These are phyloP conservation scores for Phytophthora melonis DNA, from an alignment of 352 stramenopile genomes.

Conservation along the genomic window DNA sequence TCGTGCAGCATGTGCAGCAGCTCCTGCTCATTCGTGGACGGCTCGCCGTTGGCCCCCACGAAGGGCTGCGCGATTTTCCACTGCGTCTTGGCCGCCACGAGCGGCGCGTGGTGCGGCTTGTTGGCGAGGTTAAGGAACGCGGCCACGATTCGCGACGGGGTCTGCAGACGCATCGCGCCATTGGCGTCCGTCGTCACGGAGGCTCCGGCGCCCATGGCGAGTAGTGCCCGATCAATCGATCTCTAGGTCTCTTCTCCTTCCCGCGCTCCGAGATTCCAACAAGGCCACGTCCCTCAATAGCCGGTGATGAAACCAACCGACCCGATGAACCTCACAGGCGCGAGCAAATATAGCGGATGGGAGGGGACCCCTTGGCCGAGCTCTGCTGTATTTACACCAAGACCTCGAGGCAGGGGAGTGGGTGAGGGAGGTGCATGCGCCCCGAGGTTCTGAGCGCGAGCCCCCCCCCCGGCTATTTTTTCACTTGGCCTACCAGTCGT, in stretches of 20 bases:
- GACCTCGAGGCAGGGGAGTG: not conserved
- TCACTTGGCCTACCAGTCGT: not conserved
- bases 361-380: not conserved
- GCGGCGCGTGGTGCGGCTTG: constrained; percentile 72
- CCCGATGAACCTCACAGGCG: not conserved
- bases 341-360: constrained; percentile 26
- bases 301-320: constrained; percentile 30
- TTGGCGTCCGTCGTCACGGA: constrained; percentile 44
- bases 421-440: not conserved
- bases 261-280: constrained; percentile 4
- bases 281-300: constrained; percentile 3
- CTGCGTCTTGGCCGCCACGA: constrained; percentile 82
- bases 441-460: constrained; percentile 7
- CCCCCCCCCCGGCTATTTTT: not conserved
- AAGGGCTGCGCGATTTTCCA: constrained; percentile 76
- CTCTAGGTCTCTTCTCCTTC: not conserved
- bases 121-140: constrained; percentile 61
- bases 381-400: constrained; percentile 2
- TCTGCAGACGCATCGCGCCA: constrained; percentile 46
- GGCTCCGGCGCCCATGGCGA: constrained; percentile 47
- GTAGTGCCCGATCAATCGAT: not conserved
- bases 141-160: constrained; percentile 56
- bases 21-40: constrained; percentile 76
- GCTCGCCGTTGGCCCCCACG: constrained; percentile 48
- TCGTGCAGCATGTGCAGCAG: constrained; percentile 77